Evolutionary conservation across 2,329 filamentous ascomycete genomes (phyloP).

Genomic region (Pezicula neosporulosa): DNA sequence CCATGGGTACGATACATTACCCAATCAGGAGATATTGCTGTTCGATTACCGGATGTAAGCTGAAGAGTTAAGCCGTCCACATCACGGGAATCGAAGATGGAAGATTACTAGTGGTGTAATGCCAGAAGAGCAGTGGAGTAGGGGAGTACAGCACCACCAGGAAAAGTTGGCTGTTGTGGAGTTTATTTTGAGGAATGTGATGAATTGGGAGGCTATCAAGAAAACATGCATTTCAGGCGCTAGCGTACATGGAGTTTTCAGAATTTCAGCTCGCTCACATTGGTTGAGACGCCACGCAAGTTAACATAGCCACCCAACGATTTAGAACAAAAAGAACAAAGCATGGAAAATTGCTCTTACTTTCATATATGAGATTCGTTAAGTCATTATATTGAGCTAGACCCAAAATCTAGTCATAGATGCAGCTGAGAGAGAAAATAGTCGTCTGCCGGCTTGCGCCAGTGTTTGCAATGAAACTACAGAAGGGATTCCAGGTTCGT

Average conservation of each 20-base stretch:
- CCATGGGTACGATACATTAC: conserved; percentile 99
- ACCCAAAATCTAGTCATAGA: no score
- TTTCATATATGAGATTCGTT: no score
- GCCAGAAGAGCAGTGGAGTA: background rate
- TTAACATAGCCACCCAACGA: no score
- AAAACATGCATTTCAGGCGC: conserved; percentile 1
- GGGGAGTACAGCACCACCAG: background rate
- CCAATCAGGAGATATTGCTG: conserved; percentile 94
- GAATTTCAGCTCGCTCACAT: no score
- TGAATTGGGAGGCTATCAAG: background rate
- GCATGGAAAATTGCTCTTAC: no score
- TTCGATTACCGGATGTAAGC: conserved; percentile 75
- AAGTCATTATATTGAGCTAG: no score
- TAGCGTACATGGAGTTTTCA: background rate
- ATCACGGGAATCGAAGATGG: background rate
- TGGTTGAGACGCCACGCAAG: no score
- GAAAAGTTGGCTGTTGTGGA: background rate
- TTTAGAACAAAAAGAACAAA: no score
- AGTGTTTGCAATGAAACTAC: no score
- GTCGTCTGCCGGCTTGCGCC: no score
- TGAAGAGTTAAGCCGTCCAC: conserved; percentile 2
- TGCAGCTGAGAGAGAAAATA: no score
- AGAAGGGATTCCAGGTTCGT: no score
- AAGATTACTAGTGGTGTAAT: background rate
- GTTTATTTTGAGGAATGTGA: background rate